Conservation (phyloP, 1,284 basidiomycete species). For the Boletus hoseneyae region DNA sequence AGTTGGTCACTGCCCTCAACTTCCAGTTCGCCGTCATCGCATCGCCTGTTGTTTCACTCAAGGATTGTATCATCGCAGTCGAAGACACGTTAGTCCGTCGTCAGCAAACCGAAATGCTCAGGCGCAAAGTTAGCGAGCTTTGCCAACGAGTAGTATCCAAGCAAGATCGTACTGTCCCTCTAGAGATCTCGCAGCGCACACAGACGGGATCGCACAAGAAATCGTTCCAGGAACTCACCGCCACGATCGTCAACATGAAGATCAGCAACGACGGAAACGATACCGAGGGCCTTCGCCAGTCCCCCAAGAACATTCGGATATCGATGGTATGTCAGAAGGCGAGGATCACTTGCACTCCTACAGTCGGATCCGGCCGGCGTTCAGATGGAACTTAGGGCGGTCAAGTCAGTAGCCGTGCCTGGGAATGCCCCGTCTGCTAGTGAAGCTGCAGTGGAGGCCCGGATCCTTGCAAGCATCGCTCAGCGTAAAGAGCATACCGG, state of each 20-base stretch:
- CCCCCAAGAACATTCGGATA: conserved; percentile 1
- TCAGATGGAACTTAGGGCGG: conserved; percentile 7
- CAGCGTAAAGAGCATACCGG: background rate
- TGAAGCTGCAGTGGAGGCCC: conserved; percentile 7
- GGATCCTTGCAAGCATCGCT: conserved; percentile 1
- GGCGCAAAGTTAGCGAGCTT: conserved; percentile 10
- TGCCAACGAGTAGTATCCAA: conserved; percentile 11
- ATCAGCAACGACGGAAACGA: conserved; percentile 8
- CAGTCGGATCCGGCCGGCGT: conserved; percentile 14
- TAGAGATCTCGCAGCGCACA: conserved; percentile 12
- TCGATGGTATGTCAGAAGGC: conserved; percentile 18
- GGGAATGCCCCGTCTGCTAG: background rate
- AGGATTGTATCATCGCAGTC: conserved; percentile 16
- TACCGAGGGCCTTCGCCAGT: conserved; percentile 5
- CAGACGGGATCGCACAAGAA: conserved; percentile 6
- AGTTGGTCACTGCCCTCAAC: conserved; percentile 9
- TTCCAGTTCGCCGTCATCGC: background rate
- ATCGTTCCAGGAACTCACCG: conserved; percentile 16
- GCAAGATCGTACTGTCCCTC: conserved; percentile 8
- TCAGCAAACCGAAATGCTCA: conserved; percentile 5
- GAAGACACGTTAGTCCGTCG: conserved; percentile 8
- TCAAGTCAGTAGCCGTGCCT: conserved; percentile 12
- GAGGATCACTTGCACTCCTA: conserved; percentile 14
- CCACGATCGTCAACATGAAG: conserved; percentile 5
- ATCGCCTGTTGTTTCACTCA: conserved; percentile 18